A percentile compares a stretch with the other conserved stretches of the same genome.
These are phyloP conservation scores for Erythrobasidium yunnanense DNA, from an alignment of 768 basidiomycete species.

Conservation along the genomic window DNA sequence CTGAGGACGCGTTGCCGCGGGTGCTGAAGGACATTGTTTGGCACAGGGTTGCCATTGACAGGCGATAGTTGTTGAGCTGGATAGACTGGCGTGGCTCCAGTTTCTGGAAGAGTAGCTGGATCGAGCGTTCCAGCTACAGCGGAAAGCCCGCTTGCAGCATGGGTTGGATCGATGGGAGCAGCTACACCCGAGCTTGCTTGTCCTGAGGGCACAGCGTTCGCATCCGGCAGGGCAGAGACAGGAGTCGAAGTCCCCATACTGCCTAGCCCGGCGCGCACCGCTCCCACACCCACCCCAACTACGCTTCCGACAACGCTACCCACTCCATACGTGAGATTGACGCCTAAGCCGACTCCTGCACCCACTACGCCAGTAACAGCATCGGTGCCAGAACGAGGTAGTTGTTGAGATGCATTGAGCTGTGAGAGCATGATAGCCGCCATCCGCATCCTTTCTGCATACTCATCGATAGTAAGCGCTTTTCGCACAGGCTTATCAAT, in stretches of 20 bases:
- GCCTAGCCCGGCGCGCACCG: conserved; percentile 48
- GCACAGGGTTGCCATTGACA: no score
- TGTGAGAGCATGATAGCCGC: conserved; percentile 98
- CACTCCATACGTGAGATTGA: conserved; percentile 33
- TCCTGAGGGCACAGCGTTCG: conserved; percentile 7
- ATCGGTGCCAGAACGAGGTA: conserved; percentile 35
- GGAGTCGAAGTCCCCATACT: conserved; percentile 2
- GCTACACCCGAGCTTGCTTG: conserved; percentile 28
- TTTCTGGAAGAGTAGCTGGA: conserved; percentile 11
- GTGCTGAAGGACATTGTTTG: no score
- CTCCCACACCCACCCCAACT: conserved; percentile 37
- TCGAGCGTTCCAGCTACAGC: conserved; percentile 31
- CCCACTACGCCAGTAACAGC: conserved; percentile 35
- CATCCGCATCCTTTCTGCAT: conserved; percentile 95
- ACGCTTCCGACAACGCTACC: conserved; percentile 35
- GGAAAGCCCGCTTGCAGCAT: conserved; percentile 31
- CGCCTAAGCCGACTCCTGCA: conserved; percentile 34
- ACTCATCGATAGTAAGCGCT: conserved; percentile 77
- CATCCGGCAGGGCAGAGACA: not conserved
- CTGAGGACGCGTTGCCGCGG: conserved; percentile 47
- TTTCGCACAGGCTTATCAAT: not conserved
- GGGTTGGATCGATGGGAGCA: conserved; percentile 30
- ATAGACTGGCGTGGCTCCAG: no score
- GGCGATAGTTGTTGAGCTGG: no score
- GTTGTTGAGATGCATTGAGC: conserved; percentile 56